Evolutionary conservation across 2,329 filamentous ascomycete species (phyloP).

Genomic region (Didymella pomorum): DNA sequence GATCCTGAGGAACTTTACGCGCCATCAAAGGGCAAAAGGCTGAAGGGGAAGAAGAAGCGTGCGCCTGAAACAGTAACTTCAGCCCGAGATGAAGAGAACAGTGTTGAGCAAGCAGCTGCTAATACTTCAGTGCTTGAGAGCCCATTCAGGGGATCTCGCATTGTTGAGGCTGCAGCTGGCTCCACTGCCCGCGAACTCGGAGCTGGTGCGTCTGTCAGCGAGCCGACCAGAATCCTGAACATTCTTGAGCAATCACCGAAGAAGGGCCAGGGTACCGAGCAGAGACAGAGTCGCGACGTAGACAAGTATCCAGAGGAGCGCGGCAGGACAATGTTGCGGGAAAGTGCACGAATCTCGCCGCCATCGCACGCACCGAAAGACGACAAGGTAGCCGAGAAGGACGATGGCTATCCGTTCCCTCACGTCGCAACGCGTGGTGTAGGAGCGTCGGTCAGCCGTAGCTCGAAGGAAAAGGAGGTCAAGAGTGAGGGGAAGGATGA

Average conservation of each 20-base stretch:
- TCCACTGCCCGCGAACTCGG: constrained; percentile 29
- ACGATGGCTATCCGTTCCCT: constrained; percentile 42
- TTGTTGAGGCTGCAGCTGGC: constrained; percentile 43
- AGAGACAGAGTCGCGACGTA: background rate
- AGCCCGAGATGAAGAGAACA: constrained; percentile 34
- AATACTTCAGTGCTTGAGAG: constrained; percentile 46
- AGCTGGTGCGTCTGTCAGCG: background rate
- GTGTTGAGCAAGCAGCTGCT: constrained; percentile 38
- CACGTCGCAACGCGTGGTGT: constrained; percentile 16
- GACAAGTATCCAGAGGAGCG: constrained; percentile 1
- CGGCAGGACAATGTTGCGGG: constrained; percentile 10
- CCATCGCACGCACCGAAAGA: background rate
- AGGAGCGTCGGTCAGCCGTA: background rate
- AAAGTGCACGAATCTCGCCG: background rate
- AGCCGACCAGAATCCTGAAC: constrained; percentile 1
- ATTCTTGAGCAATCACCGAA: constrained; percentile 6
- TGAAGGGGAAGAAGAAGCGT: constrained; percentile 55
- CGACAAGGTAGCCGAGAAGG: background rate
- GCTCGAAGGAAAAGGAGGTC: constrained; percentile 49
- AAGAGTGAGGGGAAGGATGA: constrained; percentile 51
- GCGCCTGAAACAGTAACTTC: constrained; percentile 6
- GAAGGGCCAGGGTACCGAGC: background rate
- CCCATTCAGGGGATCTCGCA: constrained; percentile 41
- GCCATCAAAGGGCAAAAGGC: constrained; percentile 56
- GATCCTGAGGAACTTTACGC: constrained; percentile 48